phyloP scores from a whole-genome alignment of 306 rosid species.

The Cucumis sativus region Cucumber_9930_V3 NC_026660.2:24399001-24399500 shows the following conservation, averaged over 20 bases:
- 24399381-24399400: not conserved
- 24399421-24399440: not conserved
- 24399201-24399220: not conserved
- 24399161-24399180: not conserved
- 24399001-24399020: not conserved
- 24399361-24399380: not conserved
- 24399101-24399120: slow-evolving; percentile 49
- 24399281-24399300: not conserved
- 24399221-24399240: not conserved
- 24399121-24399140: slow-evolving; percentile 45
- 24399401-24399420: not conserved
- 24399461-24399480: not conserved
- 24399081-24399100: slow-evolving; percentile 60
- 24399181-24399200: slow-evolving; percentile 7
- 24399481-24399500: too few relatives aligned
- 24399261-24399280: not conserved
- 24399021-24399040: slow-evolving; percentile 71
- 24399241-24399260: not conserved
- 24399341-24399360: not conserved
- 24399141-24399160: slow-evolving; percentile 28
- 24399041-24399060: slow-evolving; percentile 48
- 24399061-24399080: slow-evolving; percentile 74
- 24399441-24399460: not conserved
- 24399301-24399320: not conserved
- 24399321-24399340: not conserved